A percentile compares a stretch with the other conserved stretches of the same genome.
Evolutionary conservation across 495 filamentous ascomycete genomes (phyloP).

Genomic region (Aspergillus indologenus): DNA sequence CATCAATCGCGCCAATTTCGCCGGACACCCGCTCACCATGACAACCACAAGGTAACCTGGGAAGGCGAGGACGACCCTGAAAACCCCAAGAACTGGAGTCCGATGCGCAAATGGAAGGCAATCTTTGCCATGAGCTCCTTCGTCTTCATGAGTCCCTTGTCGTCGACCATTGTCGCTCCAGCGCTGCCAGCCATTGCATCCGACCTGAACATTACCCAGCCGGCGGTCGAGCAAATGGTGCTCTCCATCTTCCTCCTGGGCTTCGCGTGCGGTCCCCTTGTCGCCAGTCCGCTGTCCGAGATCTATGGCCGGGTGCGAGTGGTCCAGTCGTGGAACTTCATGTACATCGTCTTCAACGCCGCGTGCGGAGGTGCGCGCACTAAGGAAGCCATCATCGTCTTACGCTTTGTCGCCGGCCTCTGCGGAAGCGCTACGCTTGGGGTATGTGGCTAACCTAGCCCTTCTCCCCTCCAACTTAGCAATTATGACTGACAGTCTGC

Average conservation of each 20-base stretch:
- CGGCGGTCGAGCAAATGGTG: slow-evolving; percentile 6
- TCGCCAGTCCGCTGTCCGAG: slow-evolving; percentile 14
- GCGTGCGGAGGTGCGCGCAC: slow-evolving; percentile 52
- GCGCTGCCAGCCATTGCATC: slow-evolving; percentile 3
- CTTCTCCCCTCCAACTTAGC: slow-evolving; percentile 24
- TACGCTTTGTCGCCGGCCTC: slow-evolving; percentile 54
- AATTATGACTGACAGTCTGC: slow-evolving; percentile 15
- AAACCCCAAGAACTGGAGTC: slow-evolving; percentile 14
- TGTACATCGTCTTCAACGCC: slow-evolving; percentile 50
- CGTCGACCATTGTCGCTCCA: slow-evolving; percentile 14
- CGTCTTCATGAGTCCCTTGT: slow-evolving; percentile 13
- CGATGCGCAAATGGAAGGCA: slow-evolving; percentile 6
- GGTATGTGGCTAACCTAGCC: too few species aligned
- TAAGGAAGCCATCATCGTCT: slow-evolving; percentile 46
- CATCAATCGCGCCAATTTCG: too few species aligned
- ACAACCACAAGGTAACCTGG: slow-evolving; percentile 16
- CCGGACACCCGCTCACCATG: too few species aligned
- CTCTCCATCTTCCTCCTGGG: slow-evolving; percentile 16
- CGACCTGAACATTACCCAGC: slow-evolving; percentile 2
- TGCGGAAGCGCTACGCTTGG: slow-evolving; percentile 47
- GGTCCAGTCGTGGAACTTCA: slow-evolving; percentile 8
- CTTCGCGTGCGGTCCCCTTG: slow-evolving; percentile 15
- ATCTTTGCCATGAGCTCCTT: slow-evolving; percentile 10
- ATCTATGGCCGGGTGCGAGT: slow-evolving; percentile 11
- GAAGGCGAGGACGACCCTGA: slow-evolving; percentile 6